Evolutionary conservation across 2,329 filamentous ascomycete genomes (phyloP).

Genomic region (Coniochaeta sp.): DNA sequence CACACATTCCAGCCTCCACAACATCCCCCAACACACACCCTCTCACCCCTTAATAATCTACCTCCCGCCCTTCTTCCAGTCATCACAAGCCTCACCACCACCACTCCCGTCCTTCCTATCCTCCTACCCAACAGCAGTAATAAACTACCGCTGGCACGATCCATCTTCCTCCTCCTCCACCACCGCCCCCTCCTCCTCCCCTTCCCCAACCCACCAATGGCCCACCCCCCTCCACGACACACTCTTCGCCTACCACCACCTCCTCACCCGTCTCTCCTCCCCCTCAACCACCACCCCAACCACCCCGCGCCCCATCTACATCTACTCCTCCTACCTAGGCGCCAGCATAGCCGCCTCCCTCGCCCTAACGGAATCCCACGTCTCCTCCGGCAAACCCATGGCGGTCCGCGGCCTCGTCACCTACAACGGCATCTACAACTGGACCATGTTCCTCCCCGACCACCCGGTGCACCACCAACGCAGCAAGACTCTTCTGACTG

Average conservation of each 20-base stretch:
- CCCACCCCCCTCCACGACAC: slow-evolving; percentile 52
- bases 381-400: slow-evolving; percentile 28
- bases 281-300: slow-evolving; percentile 44
- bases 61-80: slow-evolving; percentile 1
- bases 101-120: neutral
- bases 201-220: slow-evolving; percentile 34
- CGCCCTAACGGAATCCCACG: slow-evolving; percentile 47
- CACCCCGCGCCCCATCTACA: slow-evolving; percentile 38
- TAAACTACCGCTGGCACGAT: slow-evolving; percentile 4
- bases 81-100: neutral
- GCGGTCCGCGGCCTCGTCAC: slow-evolving; percentile 46
- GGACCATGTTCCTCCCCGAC: slow-evolving; percentile 52
- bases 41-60: neutral
- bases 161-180: slow-evolving; percentile 7
- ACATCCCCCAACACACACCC: neutral
- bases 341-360: slow-evolving; percentile 50
- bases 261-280: slow-evolving; percentile 39
- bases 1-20: neutral
- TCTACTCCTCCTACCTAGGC: slow-evolving; percentile 53
- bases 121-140: neutral
- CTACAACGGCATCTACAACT: slow-evolving; percentile 58
- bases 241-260: slow-evolving; percentile 46
- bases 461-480: slow-evolving; percentile 38
- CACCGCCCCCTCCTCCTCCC: neutral
- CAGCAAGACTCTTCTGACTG: slow-evolving; percentile 5